Base-by-base conservation (phyloP, 2,329 filamentous ascomycete species). In the Sclerotiophoma versabilis region DNA sequence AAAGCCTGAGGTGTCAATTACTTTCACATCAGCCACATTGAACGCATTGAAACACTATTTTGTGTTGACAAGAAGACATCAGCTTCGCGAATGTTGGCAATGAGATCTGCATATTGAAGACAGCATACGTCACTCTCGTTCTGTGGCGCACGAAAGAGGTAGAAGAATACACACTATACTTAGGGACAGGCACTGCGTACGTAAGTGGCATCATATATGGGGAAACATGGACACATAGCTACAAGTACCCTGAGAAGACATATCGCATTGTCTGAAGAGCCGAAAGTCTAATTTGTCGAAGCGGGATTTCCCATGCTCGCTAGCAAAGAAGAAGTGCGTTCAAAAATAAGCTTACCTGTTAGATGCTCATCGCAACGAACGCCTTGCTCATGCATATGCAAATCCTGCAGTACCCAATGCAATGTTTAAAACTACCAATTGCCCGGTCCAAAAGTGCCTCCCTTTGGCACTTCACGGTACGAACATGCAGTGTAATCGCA, bases 401-500 rank as follows among this genome's bases (percentile, higher is more conserved):
- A 33, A 33, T 43, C n/a, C 14, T 9, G 22, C 23, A 48, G 29
- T n/a, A n/a, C 42, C 37, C 37, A 45, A 60, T 53, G 54, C 34
- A 55, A 27, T 26, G 20, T 25, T 36, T 5, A 42, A n/a, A 27
- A 47, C 57, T 39, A 64, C 72, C 70, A 74, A 14, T 56, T 57
- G 4, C 59, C 41, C n/a, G 73, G 74, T 10, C 74, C 74, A 59
- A 76, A 76, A 5, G 55, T 66, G 8, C 64, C 56, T 3, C 72
- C 72, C 6, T 72, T 58, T 2, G 66, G 64, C 5, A 95, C 82
- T 0, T 75, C 81, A 49, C 80, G 84, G 69, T 89, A 93, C 1
- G 90, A 76, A 72, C 91, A 95, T 36, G 90, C 91, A 71, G 87
- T 81, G 90, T 91, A 95, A 77, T 95, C 91, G 73, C 91, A 95